phyloP scores from a whole-genome alignment of 306 rosid species.

The Vigna radiata region DNA sequence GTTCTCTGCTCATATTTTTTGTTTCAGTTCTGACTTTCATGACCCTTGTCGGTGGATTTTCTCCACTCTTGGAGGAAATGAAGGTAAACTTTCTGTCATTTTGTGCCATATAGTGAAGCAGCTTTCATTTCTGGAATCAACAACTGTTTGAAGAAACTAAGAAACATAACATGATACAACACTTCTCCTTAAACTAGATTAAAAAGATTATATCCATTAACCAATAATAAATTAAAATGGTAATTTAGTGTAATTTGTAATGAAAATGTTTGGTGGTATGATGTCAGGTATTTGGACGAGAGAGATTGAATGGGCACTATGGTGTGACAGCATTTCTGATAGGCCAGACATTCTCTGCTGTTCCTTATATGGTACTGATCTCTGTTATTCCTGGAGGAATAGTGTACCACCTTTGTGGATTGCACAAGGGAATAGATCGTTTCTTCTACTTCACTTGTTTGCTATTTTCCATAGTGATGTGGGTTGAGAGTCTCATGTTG shows the following conservation, averaged over 20 bases:
- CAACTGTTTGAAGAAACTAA: not conserved
- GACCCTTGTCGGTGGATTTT: constrained; percentile 80
- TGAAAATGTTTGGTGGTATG: not conserved
- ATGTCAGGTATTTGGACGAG: constrained; percentile 57
- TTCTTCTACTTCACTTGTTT: constrained; percentile 52
- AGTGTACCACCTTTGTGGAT: constrained; percentile 59
- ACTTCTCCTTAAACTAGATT: no score
- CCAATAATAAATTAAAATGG: not conserved
- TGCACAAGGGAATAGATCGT: constrained; percentile 53
- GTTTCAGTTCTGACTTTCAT: constrained; percentile 69
- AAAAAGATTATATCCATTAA: no score
- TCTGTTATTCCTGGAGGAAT: constrained; percentile 64
- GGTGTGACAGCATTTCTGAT: constrained; percentile 58
- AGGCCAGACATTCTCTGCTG: constrained; percentile 58
- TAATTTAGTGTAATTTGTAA: not conserved
- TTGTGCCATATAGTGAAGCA: not conserved
- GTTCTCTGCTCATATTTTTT: constrained; percentile 60
- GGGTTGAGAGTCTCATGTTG: constrained; percentile 81
- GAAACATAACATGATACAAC: no score
- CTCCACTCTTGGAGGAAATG: constrained; percentile 79
- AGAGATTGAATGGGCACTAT: constrained; percentile 72
- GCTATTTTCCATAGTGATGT: constrained; percentile 54
- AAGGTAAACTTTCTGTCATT: constrained; percentile 51
- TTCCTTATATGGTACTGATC: constrained; percentile 63
- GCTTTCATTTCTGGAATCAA: not conserved